These are phyloP conservation scores for Colletotrichum agaves DNA, from an alignment of 2,329 filamentous ascomycete species.

Conservation along the genomic window DNA sequence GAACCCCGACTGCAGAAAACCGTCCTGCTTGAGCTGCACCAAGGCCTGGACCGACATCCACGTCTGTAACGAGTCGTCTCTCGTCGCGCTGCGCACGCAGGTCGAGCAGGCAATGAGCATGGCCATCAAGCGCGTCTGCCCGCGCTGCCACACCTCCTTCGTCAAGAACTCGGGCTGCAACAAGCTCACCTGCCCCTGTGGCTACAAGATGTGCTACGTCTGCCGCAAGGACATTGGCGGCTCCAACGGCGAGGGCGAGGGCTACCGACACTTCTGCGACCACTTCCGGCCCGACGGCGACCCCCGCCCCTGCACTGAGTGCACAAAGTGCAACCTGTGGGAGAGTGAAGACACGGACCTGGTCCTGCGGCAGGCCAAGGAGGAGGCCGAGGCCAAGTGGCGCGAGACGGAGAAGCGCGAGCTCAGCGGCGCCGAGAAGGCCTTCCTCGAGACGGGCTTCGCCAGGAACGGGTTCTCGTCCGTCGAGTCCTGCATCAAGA, in stretches of 20 bases:
- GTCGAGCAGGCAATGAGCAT: constrained; percentile 94
- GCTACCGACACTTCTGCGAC: constrained; percentile 95
- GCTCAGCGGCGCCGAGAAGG: constrained; percentile 64
- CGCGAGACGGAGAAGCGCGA: constrained; percentile 70
- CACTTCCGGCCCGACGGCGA: constrained; percentile 90
- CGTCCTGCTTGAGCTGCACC: constrained; percentile 83
- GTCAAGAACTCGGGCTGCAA: constrained; percentile 96
- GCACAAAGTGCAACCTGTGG: constrained; percentile 82
- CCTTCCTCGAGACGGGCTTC: constrained; percentile 66
- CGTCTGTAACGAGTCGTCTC: constrained; percentile 86
- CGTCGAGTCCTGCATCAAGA: constrained; percentile 47
- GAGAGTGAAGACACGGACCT: constrained; percentile 79
- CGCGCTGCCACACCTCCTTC: constrained; percentile 89
- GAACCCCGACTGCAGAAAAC: constrained; percentile 72
- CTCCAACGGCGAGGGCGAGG: constrained; percentile 62
- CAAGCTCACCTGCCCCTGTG: constrained; percentile 94
- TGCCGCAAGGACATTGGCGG: constrained; percentile 81
- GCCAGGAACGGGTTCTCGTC: constrained; percentile 43
- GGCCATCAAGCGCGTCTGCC: constrained; percentile 94
- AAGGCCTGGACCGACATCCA: constrained; percentile 91
- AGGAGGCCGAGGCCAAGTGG: constrained; percentile 79
- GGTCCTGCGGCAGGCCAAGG: constrained; percentile 74
- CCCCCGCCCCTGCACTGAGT: constrained; percentile 76
- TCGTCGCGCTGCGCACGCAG: constrained; percentile 84
- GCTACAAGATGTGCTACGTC: constrained; percentile 98